phyloP scores from a whole-genome alignment of 345 rosid genomes.

The Eucalyptus guilfoylei region DNA sequence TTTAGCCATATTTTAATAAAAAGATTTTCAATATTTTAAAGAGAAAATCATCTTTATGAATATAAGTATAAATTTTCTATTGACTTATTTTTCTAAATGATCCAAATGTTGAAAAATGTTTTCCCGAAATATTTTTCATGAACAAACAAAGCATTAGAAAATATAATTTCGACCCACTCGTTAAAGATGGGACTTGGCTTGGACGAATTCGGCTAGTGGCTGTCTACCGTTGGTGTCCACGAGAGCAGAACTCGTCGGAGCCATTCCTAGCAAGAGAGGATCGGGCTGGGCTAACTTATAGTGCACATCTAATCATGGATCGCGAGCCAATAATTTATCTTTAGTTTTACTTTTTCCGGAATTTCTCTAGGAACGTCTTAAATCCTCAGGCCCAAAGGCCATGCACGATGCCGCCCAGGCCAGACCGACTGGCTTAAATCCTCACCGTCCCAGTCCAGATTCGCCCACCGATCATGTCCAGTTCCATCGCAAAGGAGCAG shows the following conservation, averaged over 20 bases:
- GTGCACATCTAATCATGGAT: fast-evolving
- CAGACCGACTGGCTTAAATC: background rate
- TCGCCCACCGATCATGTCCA: background rate
- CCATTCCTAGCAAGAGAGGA: background rate
- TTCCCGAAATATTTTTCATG: too few species aligned
- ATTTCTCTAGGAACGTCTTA: background rate
- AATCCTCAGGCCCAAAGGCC: background rate
- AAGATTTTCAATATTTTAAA: too few species aligned
- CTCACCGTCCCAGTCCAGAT: background rate
- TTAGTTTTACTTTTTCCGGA: background rate
- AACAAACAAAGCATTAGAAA: background rate
- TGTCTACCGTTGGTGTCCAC: background rate
- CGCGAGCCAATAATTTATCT: background rate
- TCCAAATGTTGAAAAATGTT: too few species aligned
- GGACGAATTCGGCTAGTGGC: background rate
- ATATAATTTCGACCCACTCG: background rate
- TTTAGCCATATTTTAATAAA: too few species aligned
- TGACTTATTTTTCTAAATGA: too few species aligned
- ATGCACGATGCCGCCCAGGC: background rate
- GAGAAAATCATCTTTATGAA: too few species aligned
- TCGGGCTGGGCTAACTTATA: background rate
- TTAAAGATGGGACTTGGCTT: background rate
- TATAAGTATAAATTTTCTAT: background rate
- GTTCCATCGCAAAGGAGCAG: background rate
- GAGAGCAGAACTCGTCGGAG: background rate